A percentile compares a stretch with the other conserved stretches of the same genome.
Conservation (phyloP, 257 asterid species). For the Solanum clarkiae region DNA sequence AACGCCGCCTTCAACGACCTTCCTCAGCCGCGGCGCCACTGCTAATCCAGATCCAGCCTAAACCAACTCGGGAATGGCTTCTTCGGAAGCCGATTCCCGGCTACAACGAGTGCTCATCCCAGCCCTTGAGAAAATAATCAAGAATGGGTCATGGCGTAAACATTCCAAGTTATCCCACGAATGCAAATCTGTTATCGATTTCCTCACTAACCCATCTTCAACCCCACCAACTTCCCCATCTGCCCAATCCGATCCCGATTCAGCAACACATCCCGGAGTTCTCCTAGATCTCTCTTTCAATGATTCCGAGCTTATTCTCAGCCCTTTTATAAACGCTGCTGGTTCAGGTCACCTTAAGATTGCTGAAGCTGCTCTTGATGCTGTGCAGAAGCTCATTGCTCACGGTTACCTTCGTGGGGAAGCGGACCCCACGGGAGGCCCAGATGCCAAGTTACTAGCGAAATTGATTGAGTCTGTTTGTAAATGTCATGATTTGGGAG, state of each 20-base stretch:
- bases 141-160: slow-evolving; percentile 91
- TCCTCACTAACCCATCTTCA: slow-evolving; percentile 32
- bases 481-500: slow-evolving; percentile 82
- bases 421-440: slow-evolving; percentile 67
- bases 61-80: slow-evolving; percentile 70
- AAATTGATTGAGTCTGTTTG: slow-evolving; percentile 72
- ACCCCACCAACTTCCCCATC: slow-evolving; percentile 30
- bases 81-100: slow-evolving; percentile 96
- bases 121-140: slow-evolving; percentile 77
- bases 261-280: slow-evolving; percentile 48
- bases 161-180: slow-evolving; percentile 79
- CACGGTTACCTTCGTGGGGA: slow-evolving; percentile 85
- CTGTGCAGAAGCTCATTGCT: slow-evolving; percentile 84
- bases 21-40: background rate
- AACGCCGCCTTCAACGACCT: background rate
- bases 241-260: slow-evolving; percentile 40
- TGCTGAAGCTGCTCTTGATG: slow-evolving; percentile 83
- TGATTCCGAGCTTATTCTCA: slow-evolving; percentile 66
- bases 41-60: slow-evolving; percentile 1
- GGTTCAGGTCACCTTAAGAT: slow-evolving; percentile 54
- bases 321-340: slow-evolving; percentile 69
- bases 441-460: slow-evolving; percentile 56
- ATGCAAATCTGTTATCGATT: slow-evolving; percentile 83
- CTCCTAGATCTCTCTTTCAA: slow-evolving; percentile 55
- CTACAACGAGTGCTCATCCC: slow-evolving; percentile 53